phyloP scores from a whole-genome alignment of 805 yeast species.

The Saccharomyces cerevisiae region DNA sequence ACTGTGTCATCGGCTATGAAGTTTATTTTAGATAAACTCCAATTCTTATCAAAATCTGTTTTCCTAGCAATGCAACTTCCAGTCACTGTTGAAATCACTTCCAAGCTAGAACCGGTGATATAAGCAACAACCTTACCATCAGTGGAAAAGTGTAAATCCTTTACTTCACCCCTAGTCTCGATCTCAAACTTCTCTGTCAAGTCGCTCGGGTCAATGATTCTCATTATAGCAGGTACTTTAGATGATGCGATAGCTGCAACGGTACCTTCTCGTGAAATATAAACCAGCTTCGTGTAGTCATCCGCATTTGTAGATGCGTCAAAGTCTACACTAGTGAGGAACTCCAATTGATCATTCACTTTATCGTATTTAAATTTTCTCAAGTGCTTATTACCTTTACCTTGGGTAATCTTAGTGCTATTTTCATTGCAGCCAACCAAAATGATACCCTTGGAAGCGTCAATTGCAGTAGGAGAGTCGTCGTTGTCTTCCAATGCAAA shows the following conservation, averaged over 20 bases:
- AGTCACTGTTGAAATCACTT: constrained; percentile 35
- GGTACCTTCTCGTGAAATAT: constrained; percentile 47
- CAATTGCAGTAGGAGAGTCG: constrained; percentile 81
- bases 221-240: constrained; percentile 51
- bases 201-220: constrained; percentile 47
- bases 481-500: constrained; percentile 51
- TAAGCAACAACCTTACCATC: constrained; percentile 58
- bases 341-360: constrained; percentile 43
- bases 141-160: constrained; percentile 60
- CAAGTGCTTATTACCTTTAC: constrained; percentile 56
- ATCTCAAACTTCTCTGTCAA: constrained; percentile 47
- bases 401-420: constrained; percentile 48
- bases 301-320: constrained; percentile 39
- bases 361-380: constrained; percentile 46
- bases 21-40: constrained; percentile 29
- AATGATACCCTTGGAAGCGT: constrained; percentile 39
- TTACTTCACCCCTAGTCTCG: constrained; percentile 45
- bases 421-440: constrained; percentile 73
- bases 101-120: constrained; percentile 47
- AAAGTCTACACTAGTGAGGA: constrained; percentile 52
- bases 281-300: constrained; percentile 56
- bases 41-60: constrained; percentile 28
- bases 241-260: constrained; percentile 64
- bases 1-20: constrained; percentile 30
- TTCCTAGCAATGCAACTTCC: constrained; percentile 30